Percentiles rank a stretch among this genome's conserved stretches.
Conservation (phyloP, 441 rosid genomes). For the Syzygium malaccense region DNA sequence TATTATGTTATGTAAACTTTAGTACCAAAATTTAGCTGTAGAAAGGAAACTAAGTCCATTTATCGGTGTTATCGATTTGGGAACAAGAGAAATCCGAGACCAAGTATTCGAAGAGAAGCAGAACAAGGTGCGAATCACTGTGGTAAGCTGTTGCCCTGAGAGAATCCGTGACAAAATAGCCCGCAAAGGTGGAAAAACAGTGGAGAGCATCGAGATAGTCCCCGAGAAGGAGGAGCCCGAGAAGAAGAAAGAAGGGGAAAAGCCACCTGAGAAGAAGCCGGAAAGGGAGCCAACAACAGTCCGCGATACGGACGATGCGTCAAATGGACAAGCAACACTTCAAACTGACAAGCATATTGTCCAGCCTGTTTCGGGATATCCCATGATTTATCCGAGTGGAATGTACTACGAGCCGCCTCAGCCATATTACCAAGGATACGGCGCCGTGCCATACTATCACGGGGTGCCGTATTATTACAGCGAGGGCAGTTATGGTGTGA, state of each 20-base stretch:
- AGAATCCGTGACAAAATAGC: background rate
- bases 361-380: background rate
- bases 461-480: background rate
- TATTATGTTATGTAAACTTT: background rate
- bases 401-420: background rate
- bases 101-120: accelerated
- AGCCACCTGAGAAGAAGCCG: too few relatives aligned
- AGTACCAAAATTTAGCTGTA: background rate
- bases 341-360: background rate
- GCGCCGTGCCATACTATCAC: background rate
- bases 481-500: background rate
- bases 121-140: accelerated
- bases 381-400: background rate
- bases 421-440: background rate
- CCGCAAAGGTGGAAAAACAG: background rate
- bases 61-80: background rate
- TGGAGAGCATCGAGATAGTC: background rate
- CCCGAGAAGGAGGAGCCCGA: background rate
- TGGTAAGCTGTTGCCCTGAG: background rate
- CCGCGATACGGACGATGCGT: background rate
- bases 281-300: background rate
- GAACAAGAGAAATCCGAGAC: background rate
- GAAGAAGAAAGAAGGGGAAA: background rate
- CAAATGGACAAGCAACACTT: too few relatives aligned
- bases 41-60: background rate